A percentile compares a stretch with the other conserved stretches of the same genome.
Conservation (phyloP, 2,329 filamentous ascomycete species). For the Colletotrichum sidae region DNA sequence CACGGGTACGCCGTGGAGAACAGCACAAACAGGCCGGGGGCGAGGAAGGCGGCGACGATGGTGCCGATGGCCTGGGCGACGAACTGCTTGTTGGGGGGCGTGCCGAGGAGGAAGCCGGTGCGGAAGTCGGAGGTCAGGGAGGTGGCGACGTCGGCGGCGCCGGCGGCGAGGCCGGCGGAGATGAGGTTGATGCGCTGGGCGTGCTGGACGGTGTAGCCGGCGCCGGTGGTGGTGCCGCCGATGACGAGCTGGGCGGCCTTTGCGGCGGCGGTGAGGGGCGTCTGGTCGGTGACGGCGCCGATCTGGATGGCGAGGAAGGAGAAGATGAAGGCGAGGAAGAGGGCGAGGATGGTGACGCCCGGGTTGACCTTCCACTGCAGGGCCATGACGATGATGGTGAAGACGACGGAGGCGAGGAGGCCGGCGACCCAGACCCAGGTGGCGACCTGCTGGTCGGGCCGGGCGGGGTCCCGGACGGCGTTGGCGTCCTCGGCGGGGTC, state of each 20-base stretch:
- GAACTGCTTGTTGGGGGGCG: constrained; percentile 70
- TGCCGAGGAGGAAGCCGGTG: constrained; percentile 70
- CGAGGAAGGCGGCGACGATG: constrained; percentile 69
- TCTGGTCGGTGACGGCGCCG: constrained; percentile 69
- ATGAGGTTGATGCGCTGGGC: constrained; percentile 71
- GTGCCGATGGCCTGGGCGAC: constrained; percentile 68
- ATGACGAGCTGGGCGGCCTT: constrained; percentile 76
- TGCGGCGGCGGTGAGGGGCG: constrained; percentile 73
- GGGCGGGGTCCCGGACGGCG: constrained; percentile 53
- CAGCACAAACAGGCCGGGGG: constrained; percentile 70
- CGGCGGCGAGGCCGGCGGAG: constrained; percentile 61
- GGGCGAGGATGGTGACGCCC: constrained; percentile 66
- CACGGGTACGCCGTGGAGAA: constrained; percentile 73
- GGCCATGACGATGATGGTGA: constrained; percentile 63
- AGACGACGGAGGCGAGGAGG: constrained; percentile 59
- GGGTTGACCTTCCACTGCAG: constrained; percentile 67
- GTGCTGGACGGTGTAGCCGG: constrained; percentile 57
- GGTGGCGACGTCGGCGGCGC: constrained; percentile 58
- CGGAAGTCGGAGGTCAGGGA: constrained; percentile 69
- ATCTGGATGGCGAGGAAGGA: constrained; percentile 72
- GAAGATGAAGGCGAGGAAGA: constrained; percentile 70
- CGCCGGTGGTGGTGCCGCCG: constrained; percentile 66
- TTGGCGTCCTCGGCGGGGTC: constrained; percentile 47
- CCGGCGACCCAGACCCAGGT: constrained; percentile 65
- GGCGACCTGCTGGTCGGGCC: constrained; percentile 60